Percentiles rank a stretch among this genome's conserved stretches.
phyloP scores from a whole-genome alignment of 352 stramenopile species.

The Globisporangium camurandrum region DNA sequence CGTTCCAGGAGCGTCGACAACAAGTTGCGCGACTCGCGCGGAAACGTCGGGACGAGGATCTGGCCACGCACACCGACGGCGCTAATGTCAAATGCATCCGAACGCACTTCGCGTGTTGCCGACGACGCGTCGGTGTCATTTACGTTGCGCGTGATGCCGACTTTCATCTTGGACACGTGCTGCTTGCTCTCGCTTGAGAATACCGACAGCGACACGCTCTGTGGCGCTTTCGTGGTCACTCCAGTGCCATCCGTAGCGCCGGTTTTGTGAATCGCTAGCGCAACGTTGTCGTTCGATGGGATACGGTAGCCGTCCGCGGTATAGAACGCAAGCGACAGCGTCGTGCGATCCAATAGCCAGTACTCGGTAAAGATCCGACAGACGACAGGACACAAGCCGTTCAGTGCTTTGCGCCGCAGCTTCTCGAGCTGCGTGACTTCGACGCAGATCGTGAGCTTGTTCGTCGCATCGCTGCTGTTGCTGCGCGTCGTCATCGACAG shows the following conservation, averaged over 20 bases:
- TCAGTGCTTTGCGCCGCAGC: conserved; percentile 27
- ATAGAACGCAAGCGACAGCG: conserved; percentile 60
- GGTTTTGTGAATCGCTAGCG: conserved; percentile 13
- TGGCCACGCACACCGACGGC: conserved; percentile 68
- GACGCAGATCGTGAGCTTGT: conserved; percentile 56
- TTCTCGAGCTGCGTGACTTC: conserved; percentile 51
- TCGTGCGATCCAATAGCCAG: conserved; percentile 80
- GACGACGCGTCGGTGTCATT: conserved; percentile 12
- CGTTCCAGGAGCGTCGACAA: conserved; percentile 43
- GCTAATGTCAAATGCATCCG: conserved; percentile 70
- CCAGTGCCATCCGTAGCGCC: not conserved
- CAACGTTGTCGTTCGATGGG: conserved; percentile 29
- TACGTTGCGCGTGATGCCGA: conserved; percentile 32
- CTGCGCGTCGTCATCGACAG: conserved; percentile 36
- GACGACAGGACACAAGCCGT: conserved; percentile 46
- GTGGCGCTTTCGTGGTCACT: not conserved
- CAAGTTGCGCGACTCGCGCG: conserved; percentile 31
- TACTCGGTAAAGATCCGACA: conserved; percentile 78
- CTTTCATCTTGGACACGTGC: conserved; percentile 67
- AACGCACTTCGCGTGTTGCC: conserved; percentile 40
- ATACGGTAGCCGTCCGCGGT: conserved; percentile 56
- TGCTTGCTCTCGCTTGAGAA: conserved; percentile 64
- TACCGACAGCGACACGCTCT: conserved; percentile 51
- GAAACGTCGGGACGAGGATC: conserved; percentile 50
- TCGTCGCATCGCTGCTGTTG: conserved; percentile 19